phyloP scores from a whole-genome alignment of 257 asterid species.

The Verbascum thapsus region DNA sequence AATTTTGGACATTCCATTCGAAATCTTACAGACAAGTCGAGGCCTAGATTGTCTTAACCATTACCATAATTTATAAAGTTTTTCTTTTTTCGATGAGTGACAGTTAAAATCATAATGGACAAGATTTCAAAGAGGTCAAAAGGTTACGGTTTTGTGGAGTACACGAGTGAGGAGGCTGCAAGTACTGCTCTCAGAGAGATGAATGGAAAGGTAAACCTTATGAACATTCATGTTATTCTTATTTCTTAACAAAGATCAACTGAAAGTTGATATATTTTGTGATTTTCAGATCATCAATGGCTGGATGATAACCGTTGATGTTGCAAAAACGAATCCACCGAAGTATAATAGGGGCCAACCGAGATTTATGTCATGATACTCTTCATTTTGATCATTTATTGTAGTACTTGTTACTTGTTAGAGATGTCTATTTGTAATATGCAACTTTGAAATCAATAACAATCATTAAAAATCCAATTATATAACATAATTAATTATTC shows the following conservation, averaged over 20 bases:
- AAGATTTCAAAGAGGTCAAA: constrained; percentile 94
- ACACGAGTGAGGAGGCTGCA: constrained; percentile 91
- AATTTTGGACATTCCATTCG: too few relatives aligned
- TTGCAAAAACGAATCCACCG: constrained; percentile 72
- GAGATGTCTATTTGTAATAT: too few relatives aligned
- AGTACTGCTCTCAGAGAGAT: constrained; percentile 75
- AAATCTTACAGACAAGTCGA: too few relatives aligned
- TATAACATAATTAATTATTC: too few relatives aligned
- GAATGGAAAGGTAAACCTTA: constrained; percentile 92
- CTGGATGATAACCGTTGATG: constrained; percentile 97
- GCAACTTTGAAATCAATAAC: too few relatives aligned
- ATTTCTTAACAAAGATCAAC: neutral
- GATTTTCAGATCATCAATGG: constrained; percentile 86
- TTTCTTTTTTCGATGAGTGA: constrained; percentile 5
- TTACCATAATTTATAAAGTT: constrained; percentile 16
- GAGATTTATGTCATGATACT: constrained; percentile 42
- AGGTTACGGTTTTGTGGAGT: constrained; percentile 87
- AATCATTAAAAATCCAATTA: too few relatives aligned
- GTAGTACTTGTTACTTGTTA: too few relatives aligned
- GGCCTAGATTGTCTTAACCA: too few relatives aligned
- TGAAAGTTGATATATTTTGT: constrained; percentile 8
- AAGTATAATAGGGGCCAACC: constrained; percentile 57
- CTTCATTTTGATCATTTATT: neutral
- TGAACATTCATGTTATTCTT: too few relatives aligned
- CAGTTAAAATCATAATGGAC: constrained; percentile 98